A percentile compares a stretch with the other conserved stretches of the same genome.
These are phyloP conservation scores for Sarocladium strictum DNA, from an alignment of 2,329 filamentous ascomycete genomes.

Conservation along the genomic window DNA sequence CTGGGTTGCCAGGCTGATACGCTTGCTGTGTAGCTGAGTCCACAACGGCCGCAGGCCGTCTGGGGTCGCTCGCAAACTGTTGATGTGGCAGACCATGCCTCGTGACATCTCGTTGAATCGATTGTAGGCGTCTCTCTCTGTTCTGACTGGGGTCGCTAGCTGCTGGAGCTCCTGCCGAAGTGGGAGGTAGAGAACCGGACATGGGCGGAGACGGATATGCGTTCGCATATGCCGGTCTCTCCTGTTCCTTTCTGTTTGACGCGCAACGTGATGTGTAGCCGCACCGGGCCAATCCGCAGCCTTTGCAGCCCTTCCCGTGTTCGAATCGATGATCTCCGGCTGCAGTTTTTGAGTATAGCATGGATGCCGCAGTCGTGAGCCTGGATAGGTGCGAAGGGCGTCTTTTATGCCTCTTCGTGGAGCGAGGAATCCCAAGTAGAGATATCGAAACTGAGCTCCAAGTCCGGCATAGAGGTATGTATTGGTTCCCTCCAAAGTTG, in stretches of 20 bases:
- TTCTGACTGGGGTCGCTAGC: slow-evolving; percentile 46
- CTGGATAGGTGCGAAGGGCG: not conserved
- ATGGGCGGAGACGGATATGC: slow-evolving; percentile 69
- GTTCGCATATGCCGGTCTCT: slow-evolving; percentile 50
- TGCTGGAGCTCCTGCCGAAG: slow-evolving; percentile 53
- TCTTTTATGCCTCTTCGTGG: not conserved
- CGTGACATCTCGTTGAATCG: slow-evolving; percentile 44
- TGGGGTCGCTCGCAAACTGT: slow-evolving; percentile 14
- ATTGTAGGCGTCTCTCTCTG: slow-evolving; percentile 35
- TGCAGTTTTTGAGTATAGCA: not conserved
- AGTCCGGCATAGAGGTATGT: not conserved
- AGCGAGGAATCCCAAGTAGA: not conserved
- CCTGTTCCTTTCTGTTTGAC: slow-evolving; percentile 43
- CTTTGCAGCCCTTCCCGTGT: slow-evolving; percentile 54
- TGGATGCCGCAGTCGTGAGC: slow-evolving; percentile 2
- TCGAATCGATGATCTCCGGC: not conserved
- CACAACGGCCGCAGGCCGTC: slow-evolving; percentile 11
- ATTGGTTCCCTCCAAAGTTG: not conserved
- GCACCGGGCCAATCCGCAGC: slow-evolving; percentile 47
- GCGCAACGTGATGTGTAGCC: slow-evolving; percentile 31
- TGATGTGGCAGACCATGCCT: slow-evolving; percentile 27
- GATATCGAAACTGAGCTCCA: not conserved
- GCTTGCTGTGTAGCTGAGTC: not conserved
- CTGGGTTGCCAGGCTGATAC: not conserved
- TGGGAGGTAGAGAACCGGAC: slow-evolving; percentile 58